Base-by-base conservation (phyloP, 1,284 basidiomycete genomes). In the Exobasidium cylindrosporum region DNA sequence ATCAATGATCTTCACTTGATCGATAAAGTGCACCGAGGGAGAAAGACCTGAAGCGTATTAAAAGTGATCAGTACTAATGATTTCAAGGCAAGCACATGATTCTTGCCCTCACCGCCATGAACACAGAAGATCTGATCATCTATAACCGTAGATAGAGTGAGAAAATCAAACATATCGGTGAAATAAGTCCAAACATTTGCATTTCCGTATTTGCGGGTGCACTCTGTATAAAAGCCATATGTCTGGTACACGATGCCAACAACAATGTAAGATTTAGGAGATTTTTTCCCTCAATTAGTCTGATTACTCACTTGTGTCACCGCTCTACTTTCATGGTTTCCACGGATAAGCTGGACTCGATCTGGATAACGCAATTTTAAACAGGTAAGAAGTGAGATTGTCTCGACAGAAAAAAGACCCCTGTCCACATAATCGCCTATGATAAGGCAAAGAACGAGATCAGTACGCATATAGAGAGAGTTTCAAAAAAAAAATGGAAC, bases 151-250 rank as follows among this genome's bases (percentile, higher is more conserved):
- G 91, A 93, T 56, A 99, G 84, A 5, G 96, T 98, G 68, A 99
- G 83, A 82, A 95, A 98, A 84, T 99, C 96, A 82, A 99, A 99
- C 96, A 99, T 97, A 83, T 99, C 96, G 64, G 96, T 98, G 78
- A 98, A 98, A 81, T 97, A 97, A 43, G 92, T 94, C 96, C 96
- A 99, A 44, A 97, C 95, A 72, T 91, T 90, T 28, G 93, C 68
- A 28, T 62, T 65, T 26, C 94, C 95, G 78, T 99, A 99, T 83
- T 99, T 99, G 55, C 95, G 87, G 46, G 93, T 88, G 78, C 96
- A 98, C 84, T 99, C 96, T 32, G 92, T 90, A 82, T 99, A 99
- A 83, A 99, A 99, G 14, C 96, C 96, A 79, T 98, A 99, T 21
- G 93, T 96, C 92, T 98, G 81, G n/a, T n/a, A n/a, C n/a, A n/a